phyloP scores from a whole-genome alignment of 2,329 filamentous ascomycete genomes.

The Esteya vermicola region DNA sequence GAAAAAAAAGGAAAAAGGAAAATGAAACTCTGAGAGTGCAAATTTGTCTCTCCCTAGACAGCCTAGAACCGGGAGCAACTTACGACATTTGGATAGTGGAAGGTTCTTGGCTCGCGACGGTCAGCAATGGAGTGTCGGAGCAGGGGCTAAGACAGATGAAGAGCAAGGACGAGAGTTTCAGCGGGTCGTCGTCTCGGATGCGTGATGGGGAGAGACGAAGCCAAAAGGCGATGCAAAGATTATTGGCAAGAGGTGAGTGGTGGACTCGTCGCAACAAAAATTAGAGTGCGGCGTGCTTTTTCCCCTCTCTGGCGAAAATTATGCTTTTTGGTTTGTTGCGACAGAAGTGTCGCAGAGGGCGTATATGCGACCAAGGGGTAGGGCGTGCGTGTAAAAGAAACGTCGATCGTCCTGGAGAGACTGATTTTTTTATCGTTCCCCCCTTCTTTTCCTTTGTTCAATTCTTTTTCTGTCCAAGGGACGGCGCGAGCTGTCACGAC shows the following conservation, averaged over 20 bases:
- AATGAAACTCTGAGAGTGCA: too few relatives aligned
- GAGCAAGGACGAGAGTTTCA: too few relatives aligned
- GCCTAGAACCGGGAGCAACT: conserved; percentile 9
- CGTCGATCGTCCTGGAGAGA: too few relatives aligned
- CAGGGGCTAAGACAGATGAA: conserved; percentile 16
- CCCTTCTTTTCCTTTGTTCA: too few relatives aligned
- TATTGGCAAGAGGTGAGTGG: not conserved
- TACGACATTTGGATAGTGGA: conserved; percentile 22
- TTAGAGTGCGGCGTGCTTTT: too few relatives aligned
- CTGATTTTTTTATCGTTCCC: not conserved
- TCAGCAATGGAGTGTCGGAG: conserved; percentile 29
- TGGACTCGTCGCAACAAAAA: not conserved
- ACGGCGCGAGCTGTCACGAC: not conserved
- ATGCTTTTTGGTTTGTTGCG: too few relatives aligned
- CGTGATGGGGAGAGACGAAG: too few relatives aligned
- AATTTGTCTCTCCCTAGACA: not conserved
- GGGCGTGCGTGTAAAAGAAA: not conserved
- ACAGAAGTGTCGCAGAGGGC: not conserved
- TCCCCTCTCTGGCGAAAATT: too few relatives aligned
- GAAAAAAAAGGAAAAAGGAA: too few relatives aligned
- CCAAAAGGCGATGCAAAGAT: not conserved
- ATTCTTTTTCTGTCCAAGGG: too few relatives aligned
- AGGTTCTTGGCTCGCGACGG: conserved; percentile 32
- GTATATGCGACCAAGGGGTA: not conserved
- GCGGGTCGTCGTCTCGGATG: too few relatives aligned